Conservation (phyloP, 1,284 basidiomycete species). For the Hypsizygus ulmarius region DNA sequence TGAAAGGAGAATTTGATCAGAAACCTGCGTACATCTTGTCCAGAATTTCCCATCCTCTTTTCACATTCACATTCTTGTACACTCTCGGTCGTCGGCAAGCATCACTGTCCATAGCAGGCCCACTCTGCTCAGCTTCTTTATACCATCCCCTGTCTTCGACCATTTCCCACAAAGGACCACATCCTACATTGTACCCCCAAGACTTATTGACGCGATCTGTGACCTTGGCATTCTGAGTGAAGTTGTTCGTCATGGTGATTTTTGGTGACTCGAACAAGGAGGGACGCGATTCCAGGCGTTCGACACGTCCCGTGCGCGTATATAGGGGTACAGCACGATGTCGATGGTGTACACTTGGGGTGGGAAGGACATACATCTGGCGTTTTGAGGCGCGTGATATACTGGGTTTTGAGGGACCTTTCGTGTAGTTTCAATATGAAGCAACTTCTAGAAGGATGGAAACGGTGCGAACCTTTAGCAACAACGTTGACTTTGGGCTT, state of each 20-base stretch:
- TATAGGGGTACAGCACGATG: slow-evolving; percentile 64
- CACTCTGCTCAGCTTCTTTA: slow-evolving; percentile 51
- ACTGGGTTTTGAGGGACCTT: slow-evolving; percentile 18
- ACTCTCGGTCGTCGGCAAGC: slow-evolving; percentile 55
- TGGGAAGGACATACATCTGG: slow-evolving; percentile 53
- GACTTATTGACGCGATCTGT: slow-evolving; percentile 54
- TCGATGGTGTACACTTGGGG: slow-evolving; percentile 61
- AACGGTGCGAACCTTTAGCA: slow-evolving; percentile 20
- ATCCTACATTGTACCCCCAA: slow-evolving; percentile 68
- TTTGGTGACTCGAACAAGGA: slow-evolving; percentile 39
- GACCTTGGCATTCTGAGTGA: slow-evolving; percentile 41
- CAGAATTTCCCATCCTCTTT: slow-evolving; percentile 45
- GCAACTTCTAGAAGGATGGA: background rate
- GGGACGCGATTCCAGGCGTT: slow-evolving; percentile 52
- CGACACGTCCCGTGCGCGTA: slow-evolving; percentile 46
- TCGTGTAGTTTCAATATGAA: background rate
- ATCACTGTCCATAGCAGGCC: slow-evolving; percentile 38
- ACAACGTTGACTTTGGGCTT: slow-evolving; percentile 18
- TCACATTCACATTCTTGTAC: slow-evolving; percentile 43
- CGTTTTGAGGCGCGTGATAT: slow-evolving; percentile 35
- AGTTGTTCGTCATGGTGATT: slow-evolving; percentile 43
- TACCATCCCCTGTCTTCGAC: slow-evolving; percentile 74
- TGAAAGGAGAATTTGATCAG: slow-evolving; percentile 8
- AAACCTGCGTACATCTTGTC: slow-evolving; percentile 44
- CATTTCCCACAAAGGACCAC: slow-evolving; percentile 71